Percentiles rank a stretch among this genome's conserved stretches.
Conservation (phyloP, 2,329 filamentous ascomycete species). For the Nigrograna mackinnonii region DNA sequence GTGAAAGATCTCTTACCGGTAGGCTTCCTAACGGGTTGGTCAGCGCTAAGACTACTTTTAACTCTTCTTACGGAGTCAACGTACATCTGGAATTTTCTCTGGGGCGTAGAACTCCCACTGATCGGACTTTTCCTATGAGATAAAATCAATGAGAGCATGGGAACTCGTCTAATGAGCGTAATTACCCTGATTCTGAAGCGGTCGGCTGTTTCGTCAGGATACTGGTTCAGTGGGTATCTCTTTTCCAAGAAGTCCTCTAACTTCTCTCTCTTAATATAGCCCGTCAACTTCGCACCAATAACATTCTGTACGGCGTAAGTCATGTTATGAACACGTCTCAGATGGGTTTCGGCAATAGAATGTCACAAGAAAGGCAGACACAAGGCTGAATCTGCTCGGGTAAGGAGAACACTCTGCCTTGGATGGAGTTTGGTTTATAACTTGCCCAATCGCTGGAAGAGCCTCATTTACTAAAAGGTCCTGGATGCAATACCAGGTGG, state of each 20-base stretch:
- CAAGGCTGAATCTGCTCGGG: conserved; percentile 3
- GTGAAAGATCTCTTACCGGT: not conserved
- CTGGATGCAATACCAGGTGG: not conserved
- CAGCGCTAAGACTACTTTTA: not conserved
- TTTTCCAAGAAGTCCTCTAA: conserved; percentile 2
- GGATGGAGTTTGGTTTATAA: not conserved
- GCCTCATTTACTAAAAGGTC: not conserved
- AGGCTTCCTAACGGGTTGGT: not conserved
- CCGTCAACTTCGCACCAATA: not conserved
- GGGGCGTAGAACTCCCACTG: conserved; percentile 7
- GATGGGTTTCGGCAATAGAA: not conserved
- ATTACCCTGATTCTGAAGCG: conserved; percentile 3
- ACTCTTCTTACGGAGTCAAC: not conserved
- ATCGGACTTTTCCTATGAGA: conserved; percentile 4
- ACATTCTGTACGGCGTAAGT: conserved; percentile 7
- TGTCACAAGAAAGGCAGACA: not conserved
- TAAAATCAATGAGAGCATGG: not conserved
- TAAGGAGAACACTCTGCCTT: not conserved
- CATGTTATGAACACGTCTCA: conserved; percentile 1
- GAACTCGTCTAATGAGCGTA: not conserved
- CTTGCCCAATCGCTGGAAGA: not conserved
- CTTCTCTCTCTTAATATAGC: conserved; percentile 4
- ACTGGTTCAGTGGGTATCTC: not conserved
- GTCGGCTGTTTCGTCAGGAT: not conserved
- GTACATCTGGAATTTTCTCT: conserved; percentile 5